Percentiles rank a stretch among this genome's conserved stretches.
phyloP scores from a whole-genome alignment of 2,329 filamentous ascomycete genomes.

The Aureobasidium sp. region DNA sequence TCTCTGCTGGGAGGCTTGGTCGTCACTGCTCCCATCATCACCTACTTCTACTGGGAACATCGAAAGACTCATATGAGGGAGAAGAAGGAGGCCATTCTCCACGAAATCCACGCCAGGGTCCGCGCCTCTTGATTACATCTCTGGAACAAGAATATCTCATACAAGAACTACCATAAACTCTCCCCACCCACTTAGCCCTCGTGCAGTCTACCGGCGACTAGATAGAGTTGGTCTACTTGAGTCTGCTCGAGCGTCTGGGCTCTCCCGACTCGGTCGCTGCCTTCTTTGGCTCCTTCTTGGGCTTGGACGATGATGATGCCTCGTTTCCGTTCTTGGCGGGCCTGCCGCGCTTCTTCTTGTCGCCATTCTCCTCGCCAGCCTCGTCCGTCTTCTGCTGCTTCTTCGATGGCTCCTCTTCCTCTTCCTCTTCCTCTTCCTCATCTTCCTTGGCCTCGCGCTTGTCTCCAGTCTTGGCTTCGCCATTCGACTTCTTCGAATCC shows the following conservation, averaged over 20 bases:
- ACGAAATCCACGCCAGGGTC: conserved; percentile 20
- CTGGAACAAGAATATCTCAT: neutral
- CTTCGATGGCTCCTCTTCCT: conserved; percentile 23
- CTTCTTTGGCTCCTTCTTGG: conserved; percentile 41
- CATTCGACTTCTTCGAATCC: conserved; percentile 19
- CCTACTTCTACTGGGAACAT: conserved; percentile 26
- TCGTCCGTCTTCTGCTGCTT: conserved; percentile 20
- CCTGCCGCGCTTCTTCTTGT: conserved; percentile 35
- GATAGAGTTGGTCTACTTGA: conserved; percentile 18
- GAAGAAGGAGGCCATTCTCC: conserved; percentile 25
- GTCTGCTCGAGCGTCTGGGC: conserved; percentile 39
- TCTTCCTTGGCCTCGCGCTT: conserved; percentile 23
- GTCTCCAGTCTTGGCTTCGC: conserved; percentile 27
- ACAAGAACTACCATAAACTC: neutral
- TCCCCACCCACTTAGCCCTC: neutral
- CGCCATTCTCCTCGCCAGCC: conserved; percentile 29
- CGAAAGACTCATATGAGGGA: conserved; percentile 27
- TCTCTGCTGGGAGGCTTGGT: conserved; percentile 18
- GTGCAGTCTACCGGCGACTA: neutral
- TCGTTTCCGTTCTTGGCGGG: conserved; percentile 31
- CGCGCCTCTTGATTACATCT: neutral
- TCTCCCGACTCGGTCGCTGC: conserved; percentile 42
- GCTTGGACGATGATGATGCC: conserved; percentile 20
- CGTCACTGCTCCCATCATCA: conserved; percentile 20
- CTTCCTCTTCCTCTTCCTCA: conserved; percentile 18